Evolutionary conservation across 2,329 filamentous ascomycete genomes (phyloP).

Genomic region (Chaetomiaceae sp.): DNA sequence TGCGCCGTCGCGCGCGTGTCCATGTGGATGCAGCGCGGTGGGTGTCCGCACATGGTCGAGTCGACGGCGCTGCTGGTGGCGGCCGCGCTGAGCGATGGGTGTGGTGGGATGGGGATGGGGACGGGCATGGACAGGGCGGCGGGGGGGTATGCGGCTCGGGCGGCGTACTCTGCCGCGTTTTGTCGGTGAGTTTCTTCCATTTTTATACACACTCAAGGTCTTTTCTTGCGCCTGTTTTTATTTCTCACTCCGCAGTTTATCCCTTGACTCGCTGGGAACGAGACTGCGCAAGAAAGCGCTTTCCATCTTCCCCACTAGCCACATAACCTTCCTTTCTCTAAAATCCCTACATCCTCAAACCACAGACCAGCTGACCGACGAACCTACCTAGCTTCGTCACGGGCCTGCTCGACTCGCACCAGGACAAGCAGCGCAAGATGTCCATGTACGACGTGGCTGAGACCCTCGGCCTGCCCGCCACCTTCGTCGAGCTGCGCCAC

Average conservation of each 20-base stretch:
- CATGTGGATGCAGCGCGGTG: constrained; percentile 66
- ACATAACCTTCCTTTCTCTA: too few relatives aligned
- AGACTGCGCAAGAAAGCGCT: too few relatives aligned
- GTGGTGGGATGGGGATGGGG: background rate
- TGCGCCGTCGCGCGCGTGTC: constrained; percentile 51
- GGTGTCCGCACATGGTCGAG: constrained; percentile 73
- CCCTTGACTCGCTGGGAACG: too few relatives aligned
- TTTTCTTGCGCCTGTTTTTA: background rate
- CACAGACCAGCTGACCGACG: constrained; percentile 1
- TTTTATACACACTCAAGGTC: too few relatives aligned
- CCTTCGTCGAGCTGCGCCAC: constrained; percentile 84
- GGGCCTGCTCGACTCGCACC: constrained; percentile 68
- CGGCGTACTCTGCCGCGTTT: constrained; percentile 69
- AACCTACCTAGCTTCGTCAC: constrained; percentile 62
- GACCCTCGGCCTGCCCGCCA: constrained; percentile 62
- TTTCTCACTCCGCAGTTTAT: too few relatives aligned
- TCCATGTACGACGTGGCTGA: constrained; percentile 69
- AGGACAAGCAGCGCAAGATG: constrained; percentile 59
- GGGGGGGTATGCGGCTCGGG: constrained; percentile 51
- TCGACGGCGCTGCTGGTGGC: constrained; percentile 68
- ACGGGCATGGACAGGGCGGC: constrained; percentile 4
- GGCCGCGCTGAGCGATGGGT: constrained; percentile 56
- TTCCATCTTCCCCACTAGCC: background rate
- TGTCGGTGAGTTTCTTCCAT: constrained; percentile 50
- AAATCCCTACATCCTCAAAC: background rate